Conservation (phyloP, 306 rosid species). For the Abrus pulchellus region DNA sequence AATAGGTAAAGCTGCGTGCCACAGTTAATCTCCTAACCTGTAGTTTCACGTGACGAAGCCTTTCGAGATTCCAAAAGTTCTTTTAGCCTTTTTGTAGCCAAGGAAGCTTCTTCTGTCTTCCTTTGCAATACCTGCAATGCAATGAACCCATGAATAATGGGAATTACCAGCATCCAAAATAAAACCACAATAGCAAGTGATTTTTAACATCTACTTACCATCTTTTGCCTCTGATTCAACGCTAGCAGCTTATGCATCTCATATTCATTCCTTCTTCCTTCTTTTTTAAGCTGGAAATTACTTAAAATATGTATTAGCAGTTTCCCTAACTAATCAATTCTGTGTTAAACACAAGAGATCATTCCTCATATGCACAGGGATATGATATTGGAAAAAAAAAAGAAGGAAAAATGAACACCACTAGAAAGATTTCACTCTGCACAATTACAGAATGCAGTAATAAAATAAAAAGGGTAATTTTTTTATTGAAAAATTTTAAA, state of each 20-base stretch:
- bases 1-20: conserved; percentile 1
- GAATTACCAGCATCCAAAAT: conserved; percentile 33
- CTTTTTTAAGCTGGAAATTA: conserved; percentile 89
- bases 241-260: conserved; percentile 97
- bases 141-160: conserved; percentile 28
- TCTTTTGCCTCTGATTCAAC: conserved; percentile 95
- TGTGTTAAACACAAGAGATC: not conserved
- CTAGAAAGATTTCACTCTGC: not conserved
- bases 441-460: conserved; percentile 4
- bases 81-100: conserved; percentile 92
- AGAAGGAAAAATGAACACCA: not conserved
- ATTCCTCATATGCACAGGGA: not conserved
- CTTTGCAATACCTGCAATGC: conserved; percentile 84
- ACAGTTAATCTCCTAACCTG: conserved; percentile 53
- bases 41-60: conserved; percentile 77
- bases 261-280: conserved; percentile 95
- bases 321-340: conserved; percentile 15
- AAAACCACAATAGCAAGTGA: conserved; percentile 7
- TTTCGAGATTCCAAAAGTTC: conserved; percentile 90
- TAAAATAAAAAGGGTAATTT: not conserved
- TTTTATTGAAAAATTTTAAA: not conserved
- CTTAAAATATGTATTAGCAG: conserved; percentile 33
- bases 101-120: conserved; percentile 94
- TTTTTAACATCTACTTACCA: conserved; percentile 63
- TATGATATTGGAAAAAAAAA: too few species aligned